Conservation (phyloP, 768 basidiomycete species). For the Collybiopsis confluens region DNA sequence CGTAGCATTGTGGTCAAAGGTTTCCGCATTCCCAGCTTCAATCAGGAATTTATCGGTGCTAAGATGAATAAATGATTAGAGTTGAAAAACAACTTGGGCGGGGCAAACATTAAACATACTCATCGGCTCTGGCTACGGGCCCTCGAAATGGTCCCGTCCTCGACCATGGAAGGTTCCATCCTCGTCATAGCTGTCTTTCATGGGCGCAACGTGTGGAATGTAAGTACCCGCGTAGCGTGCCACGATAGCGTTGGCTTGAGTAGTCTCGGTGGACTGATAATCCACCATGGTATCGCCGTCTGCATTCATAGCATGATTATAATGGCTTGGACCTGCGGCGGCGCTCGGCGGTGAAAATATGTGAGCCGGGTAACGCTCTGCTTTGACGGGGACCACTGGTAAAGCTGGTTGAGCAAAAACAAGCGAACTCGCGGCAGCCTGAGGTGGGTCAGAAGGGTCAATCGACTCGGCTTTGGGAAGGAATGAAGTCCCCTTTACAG, state of each 20-base stretch:
- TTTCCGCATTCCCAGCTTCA: constrained; percentile 52
- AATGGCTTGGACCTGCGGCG: background rate
- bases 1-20: constrained; percentile 54
- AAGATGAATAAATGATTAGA: background rate
- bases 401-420: no score
- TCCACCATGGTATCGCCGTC: background rate
- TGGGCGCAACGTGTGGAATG: constrained; percentile 17
- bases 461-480: background rate
- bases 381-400: no score
- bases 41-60: constrained; percentile 54
- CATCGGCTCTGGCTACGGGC: constrained; percentile 43
- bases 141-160: constrained; percentile 40
- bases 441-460: background rate
- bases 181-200: constrained; percentile 31
- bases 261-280: background rate
- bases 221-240: background rate
- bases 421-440: background rate
- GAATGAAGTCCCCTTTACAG: background rate
- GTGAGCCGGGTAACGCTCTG: no score
- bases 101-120: constrained; percentile 33
- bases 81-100: background rate
- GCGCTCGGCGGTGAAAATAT: no score
- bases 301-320: background rate
- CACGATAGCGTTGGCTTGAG: background rate
- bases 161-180: constrained; percentile 47